A percentile compares a stretch with the other conserved stretches of the same genome.
phyloP scores from a whole-genome alignment of 805 yeast species.

The Starmerella asiatica region DNA sequence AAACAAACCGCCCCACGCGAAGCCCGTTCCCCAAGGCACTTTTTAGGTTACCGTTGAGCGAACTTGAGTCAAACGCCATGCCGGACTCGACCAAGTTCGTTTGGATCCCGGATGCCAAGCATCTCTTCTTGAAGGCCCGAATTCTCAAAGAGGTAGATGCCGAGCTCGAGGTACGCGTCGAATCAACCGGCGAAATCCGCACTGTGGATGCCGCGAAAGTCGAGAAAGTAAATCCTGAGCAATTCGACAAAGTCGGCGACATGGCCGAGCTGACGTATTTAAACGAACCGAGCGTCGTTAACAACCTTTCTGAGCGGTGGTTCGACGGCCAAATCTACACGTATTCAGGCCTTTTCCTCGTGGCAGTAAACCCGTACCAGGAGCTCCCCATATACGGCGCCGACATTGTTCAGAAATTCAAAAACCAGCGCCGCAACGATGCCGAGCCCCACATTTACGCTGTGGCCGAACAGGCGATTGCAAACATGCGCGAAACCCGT shows the following conservation, averaged over 20 bases:
- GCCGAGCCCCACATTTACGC: constrained; percentile 82
- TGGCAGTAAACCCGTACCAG: constrained; percentile 88
- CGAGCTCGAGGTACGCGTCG: constrained; percentile 28
- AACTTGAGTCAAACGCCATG: too few species aligned
- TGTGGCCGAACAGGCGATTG: constrained; percentile 72
- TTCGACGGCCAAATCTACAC: constrained; percentile 72
- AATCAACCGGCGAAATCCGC: constrained; percentile 29
- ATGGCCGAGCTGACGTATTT: constrained; percentile 91
- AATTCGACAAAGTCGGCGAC: constrained; percentile 81
- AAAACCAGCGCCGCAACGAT: constrained; percentile 33
- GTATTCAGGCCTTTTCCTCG: constrained; percentile 86
- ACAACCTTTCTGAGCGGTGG: constrained; percentile 69
- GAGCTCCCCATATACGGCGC: constrained; percentile 55
- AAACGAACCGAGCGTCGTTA: constrained; percentile 90
- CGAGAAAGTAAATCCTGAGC: constrained; percentile 71
- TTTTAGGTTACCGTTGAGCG: too few species aligned
- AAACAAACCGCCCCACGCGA: neutral
- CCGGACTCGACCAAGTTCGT: constrained; percentile 40
- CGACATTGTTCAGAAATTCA: constrained; percentile 45
- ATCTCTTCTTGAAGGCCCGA: constrained; percentile 33
- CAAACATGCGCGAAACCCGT: constrained; percentile 51
- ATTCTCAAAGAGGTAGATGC: constrained; percentile 29
- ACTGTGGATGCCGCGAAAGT: constrained; percentile 26
- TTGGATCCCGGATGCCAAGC: constrained; percentile 57
- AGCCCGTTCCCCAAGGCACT: too few species aligned